Conservation (phyloP, 176 grass and related monocot species). For the Triticum aestivum region IWGSC_CS_RefSeq_v2.1 NC_057798.1:363309723-363310222, state of each 20-base stretch:
- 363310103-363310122: background rate
- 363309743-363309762: conserved; percentile 94
- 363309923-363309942: background rate
- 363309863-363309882: background rate
- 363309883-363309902: background rate
- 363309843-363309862: background rate
- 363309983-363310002: background rate
- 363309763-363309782: background rate
- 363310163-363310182: background rate
- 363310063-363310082: background rate
- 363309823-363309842: background rate
- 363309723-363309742: conserved; percentile 78
- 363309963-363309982: background rate
- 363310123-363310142: background rate
- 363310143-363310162: background rate
- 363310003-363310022: background rate
- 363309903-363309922: background rate
- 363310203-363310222: background rate
- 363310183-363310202: background rate
- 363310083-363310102: background rate
- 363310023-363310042: background rate
- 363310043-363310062: background rate
- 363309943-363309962: background rate
- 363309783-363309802: conserved; percentile 25
- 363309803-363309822: background rate